Conservation (phyloP, 768 basidiomycete species). For the Galerina marginata region DNA sequence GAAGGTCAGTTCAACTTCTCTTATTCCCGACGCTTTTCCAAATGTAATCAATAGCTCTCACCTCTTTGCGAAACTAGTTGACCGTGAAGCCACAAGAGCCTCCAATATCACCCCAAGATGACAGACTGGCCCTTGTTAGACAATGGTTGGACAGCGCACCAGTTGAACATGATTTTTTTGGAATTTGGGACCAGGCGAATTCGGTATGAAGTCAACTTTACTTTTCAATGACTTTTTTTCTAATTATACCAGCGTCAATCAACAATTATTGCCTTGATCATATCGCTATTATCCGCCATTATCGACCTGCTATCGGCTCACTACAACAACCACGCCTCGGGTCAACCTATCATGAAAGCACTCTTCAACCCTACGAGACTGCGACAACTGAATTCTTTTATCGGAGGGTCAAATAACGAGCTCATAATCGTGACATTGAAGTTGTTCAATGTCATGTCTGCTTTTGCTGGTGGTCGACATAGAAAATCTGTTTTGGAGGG, state of each 20-base stretch:
- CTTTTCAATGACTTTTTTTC: neutral
- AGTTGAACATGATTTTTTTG: constrained; percentile 65
- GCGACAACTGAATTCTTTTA: constrained; percentile 63
- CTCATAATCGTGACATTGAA: constrained; percentile 70
- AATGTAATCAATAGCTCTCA: constrained; percentile 43
- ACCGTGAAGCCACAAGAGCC: constrained; percentile 55
- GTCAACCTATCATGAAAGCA: constrained; percentile 64
- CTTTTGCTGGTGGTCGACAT: constrained; percentile 70
- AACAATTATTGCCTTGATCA: constrained; percentile 46
- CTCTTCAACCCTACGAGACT: constrained; percentile 62
- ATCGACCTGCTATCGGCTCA: constrained; percentile 69
- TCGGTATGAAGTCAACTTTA: constrained; percentile 48
- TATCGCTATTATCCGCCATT: constrained; percentile 63
- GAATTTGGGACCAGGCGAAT: constrained; percentile 60
- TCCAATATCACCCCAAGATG: constrained; percentile 57
- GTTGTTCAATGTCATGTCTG: constrained; percentile 63
- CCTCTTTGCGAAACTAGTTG: constrained; percentile 66
- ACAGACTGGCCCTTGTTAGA: constrained; percentile 61
- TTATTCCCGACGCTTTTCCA: constrained; percentile 3
- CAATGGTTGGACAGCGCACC: constrained; percentile 65
- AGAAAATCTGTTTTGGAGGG: constrained; percentile 64
- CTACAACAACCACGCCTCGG: constrained; percentile 68
- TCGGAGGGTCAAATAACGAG: constrained; percentile 67
- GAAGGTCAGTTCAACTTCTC: constrained; percentile 30
- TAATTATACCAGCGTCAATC: constrained; percentile 45